Conservation (phyloP, 176 grass and related monocot genomes). For the Triticum timopheevii region DNA sequence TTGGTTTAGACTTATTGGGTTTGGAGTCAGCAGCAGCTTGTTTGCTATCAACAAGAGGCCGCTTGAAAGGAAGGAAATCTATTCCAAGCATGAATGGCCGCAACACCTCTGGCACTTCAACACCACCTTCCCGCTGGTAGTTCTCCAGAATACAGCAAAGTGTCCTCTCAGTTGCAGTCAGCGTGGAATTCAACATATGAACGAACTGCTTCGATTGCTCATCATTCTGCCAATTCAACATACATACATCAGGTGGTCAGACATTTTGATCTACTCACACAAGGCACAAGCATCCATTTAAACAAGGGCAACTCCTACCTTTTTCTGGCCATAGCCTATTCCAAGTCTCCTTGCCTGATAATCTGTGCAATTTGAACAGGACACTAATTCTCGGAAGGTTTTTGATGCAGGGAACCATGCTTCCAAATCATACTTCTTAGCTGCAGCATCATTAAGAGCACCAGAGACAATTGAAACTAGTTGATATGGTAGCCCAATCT, state of each 20-base stretch:
- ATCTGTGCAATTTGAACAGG: conserved; percentile 95
- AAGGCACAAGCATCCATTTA: neutral
- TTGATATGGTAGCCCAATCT: conserved; percentile 92
- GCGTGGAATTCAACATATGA: conserved; percentile 92
- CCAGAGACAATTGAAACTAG: conserved; percentile 92
- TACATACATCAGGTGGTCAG: neutral
- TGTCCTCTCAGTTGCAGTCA: conserved; percentile 92
- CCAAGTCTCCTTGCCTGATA: conserved; percentile 93
- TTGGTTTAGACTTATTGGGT: conserved; percentile 65
- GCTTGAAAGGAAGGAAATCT: conserved; percentile 80
- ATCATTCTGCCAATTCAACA: conserved; percentile 62
- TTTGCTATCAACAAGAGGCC: conserved; percentile 48
- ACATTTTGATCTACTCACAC: neutral
- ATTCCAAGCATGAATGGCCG: conserved; percentile 65
- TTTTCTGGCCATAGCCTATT: conserved; percentile 93
- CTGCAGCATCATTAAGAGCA: conserved; percentile 95
- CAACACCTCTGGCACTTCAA: conserved; percentile 76
- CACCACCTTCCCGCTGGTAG: conserved; percentile 67
- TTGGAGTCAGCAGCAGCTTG: conserved; percentile 49
- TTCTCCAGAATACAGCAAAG: conserved; percentile 90
- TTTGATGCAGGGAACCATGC: conserved; percentile 99
- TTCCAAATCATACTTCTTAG: conserved; percentile 99
- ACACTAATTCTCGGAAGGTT: conserved; percentile 88
- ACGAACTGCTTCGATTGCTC: conserved; percentile 96
- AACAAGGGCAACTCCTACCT: conserved; percentile 38